phyloP scores from a whole-genome alignment of 768 basidiomycete species.

The Cantharellus cinnabarinus region DNA sequence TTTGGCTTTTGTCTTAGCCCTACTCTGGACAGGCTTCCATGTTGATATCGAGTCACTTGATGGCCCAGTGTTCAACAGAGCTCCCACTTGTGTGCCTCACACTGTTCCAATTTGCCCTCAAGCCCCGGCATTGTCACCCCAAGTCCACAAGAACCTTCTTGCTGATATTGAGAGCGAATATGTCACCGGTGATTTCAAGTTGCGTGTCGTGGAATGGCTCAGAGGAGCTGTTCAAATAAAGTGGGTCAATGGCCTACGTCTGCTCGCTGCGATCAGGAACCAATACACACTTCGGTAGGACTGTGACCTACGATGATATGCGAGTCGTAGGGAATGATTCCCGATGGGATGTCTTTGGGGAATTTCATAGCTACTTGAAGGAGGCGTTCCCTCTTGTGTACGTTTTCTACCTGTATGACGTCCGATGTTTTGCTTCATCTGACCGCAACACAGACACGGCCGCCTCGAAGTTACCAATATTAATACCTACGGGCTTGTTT shows the following conservation, averaged over 20 bases:
- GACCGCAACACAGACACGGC: conserved; percentile 25
- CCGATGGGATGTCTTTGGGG: conserved; percentile 33
- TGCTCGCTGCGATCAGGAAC: background rate
- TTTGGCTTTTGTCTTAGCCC: too few relatives aligned
- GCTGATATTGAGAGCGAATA: conserved; percentile 15
- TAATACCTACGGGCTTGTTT: conserved; percentile 58
- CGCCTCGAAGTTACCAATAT: conserved; percentile 42
- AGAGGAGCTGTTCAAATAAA: conserved; percentile 27
- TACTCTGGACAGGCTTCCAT: too few relatives aligned
- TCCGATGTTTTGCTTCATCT: background rate
- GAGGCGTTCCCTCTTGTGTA: conserved; percentile 43
- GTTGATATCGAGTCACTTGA: too few relatives aligned
- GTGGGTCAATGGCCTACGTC: conserved; percentile 6
- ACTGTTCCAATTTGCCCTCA: background rate
- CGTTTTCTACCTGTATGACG: conserved; percentile 5
- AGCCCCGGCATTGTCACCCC: background rate
- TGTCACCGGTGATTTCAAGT: conserved; percentile 21
- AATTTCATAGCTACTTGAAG: conserved; percentile 35
- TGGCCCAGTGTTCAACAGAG: too few relatives aligned
- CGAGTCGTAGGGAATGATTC: conserved; percentile 27
- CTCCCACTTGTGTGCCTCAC: too few relatives aligned
- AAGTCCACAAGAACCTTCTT: background rate
- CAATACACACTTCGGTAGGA: conserved; percentile 16
- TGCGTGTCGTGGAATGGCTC: conserved; percentile 26
- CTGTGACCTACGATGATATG: conserved; percentile 32